Base-by-base conservation (phyloP, 129 eudicot species). In the Artemisia annua region DNA sequence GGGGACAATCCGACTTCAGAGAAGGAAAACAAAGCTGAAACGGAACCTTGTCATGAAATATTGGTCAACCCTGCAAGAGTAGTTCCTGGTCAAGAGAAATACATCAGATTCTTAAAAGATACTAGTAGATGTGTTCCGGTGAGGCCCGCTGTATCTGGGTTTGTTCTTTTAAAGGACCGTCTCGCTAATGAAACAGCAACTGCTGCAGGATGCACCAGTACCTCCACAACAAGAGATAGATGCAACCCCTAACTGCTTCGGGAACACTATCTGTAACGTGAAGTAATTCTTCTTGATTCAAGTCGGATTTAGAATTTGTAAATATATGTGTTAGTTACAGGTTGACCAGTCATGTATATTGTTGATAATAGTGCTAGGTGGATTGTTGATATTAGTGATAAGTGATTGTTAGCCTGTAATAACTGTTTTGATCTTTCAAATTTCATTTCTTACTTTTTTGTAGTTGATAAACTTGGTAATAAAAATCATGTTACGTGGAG, bases 11-110 rank as follows among this genome's bases (percentile, higher is more conserved):
- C 83, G 28, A 73, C 81, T 1, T 67, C 80, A 2, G 98, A 89
- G 76, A 92, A 85, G 17, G 98, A 89, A 72, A 92, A 85, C 82
- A 92, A 85, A 75, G 80, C 82, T 0, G 98, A 92, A 77, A 90
- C 91, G 0, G 98, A 92, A 79, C 82, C 96, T 5, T 69, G 84
- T 0, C 87, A 87, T 66, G 96, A 92, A 65, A 73, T 87, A 3
- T 69, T 92, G 76, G 86, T 84, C 5, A 92, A 92, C 75, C 98
- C 98, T 0, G 96, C 98, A 11, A 70, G 98, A 59, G 98, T 92
- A 65, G 95, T 92, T 12, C 98, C 92, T 11, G 90, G 88, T 17
- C 98, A 92, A 54, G 98, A 92, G 80, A 92, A 92, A 60, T 89
- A 65, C 78, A 89, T 92, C 15, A 89, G 84, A 63, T 92, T 92